Percentiles rank a stretch among this genome's conserved stretches.
Evolutionary conservation across 768 basidiomycete genomes (phyloP).

Genomic region (Tephrocybe sp.): DNA sequence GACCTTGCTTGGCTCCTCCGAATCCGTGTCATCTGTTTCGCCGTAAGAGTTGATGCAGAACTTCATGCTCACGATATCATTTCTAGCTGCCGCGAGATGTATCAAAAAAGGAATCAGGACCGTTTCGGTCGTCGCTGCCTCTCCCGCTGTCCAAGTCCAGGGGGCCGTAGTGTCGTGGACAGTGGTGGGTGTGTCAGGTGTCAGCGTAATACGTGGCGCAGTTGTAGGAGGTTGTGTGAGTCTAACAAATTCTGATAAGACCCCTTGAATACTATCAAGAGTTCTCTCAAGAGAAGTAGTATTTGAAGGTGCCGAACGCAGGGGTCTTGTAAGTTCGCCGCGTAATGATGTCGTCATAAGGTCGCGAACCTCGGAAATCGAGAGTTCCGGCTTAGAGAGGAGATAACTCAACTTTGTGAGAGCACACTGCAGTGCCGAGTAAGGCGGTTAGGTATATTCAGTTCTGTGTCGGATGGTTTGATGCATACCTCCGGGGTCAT

Average conservation of each 20-base stretch:
- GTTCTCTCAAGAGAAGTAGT: constrained; percentile 44
- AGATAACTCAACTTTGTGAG: constrained; percentile 89
- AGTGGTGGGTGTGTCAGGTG: constrained; percentile 32
- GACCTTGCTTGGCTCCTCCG: constrained; percentile 30
- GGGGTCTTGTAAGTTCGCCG: constrained; percentile 76
- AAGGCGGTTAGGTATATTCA: neutral
- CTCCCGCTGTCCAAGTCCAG: constrained; percentile 79
- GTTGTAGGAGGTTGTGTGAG: constrained; percentile 45
- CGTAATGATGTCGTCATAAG: constrained; percentile 80
- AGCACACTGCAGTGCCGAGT: constrained; percentile 61
- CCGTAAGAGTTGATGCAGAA: constrained; percentile 53
- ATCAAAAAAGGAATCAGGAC: constrained; percentile 76
- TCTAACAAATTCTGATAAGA: constrained; percentile 69
- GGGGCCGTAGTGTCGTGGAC: constrained; percentile 54
- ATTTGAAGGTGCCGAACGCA: constrained; percentile 42
- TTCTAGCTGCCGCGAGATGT: constrained; percentile 72
- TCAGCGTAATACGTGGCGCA: constrained; percentile 34
- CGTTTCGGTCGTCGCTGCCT: constrained; percentile 67
- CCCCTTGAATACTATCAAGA: constrained; percentile 59
- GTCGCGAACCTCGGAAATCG: constrained; percentile 63
- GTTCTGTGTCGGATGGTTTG: too few relatives aligned
- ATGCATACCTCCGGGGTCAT: constrained; percentile 89
- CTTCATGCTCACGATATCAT: constrained; percentile 62
- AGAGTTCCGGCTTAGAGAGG: constrained; percentile 81
- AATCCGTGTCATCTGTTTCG: constrained; percentile 19